Evolutionary conservation across 352 stramenopile genomes (phyloP).

Genomic region (Elongisporangium prolatum): DNA sequence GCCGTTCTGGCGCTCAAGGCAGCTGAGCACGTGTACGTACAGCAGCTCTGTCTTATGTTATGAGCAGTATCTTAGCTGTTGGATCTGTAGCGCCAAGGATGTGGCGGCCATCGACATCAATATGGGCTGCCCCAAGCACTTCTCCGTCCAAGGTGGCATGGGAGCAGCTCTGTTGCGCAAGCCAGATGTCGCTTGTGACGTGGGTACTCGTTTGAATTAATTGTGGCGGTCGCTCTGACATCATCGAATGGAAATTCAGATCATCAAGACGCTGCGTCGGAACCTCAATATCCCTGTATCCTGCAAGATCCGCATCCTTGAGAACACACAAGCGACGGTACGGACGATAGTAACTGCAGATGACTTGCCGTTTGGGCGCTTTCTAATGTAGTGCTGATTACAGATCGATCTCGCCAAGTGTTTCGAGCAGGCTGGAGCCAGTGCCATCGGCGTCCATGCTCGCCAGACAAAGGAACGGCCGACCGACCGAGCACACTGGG

Average conservation of each 20-base stretch:
- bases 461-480: slow-evolving; percentile 64
- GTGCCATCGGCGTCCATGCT: slow-evolving; percentile 69
- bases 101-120: slow-evolving; percentile 92
- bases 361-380: background rate
- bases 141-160: slow-evolving; percentile 91
- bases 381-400: slow-evolving; percentile 2
- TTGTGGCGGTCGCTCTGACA: background rate
- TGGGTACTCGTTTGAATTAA: slow-evolving; percentile 15
- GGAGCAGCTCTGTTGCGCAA: slow-evolving; percentile 87
- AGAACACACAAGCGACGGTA: slow-evolving; percentile 63
- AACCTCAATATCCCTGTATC: slow-evolving; percentile 85
- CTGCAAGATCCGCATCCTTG: slow-evolving; percentile 84
- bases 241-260: slow-evolving; percentile 20
- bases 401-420: slow-evolving; percentile 65
- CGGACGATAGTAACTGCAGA: background rate
- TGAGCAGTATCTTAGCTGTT: background rate
- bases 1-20: slow-evolving; percentile 72
- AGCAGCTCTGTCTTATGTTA: background rate
- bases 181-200: slow-evolving; percentile 82
- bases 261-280: slow-evolving; percentile 72
- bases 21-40: slow-evolving; percentile 65
- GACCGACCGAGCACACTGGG: slow-evolving; percentile 67
- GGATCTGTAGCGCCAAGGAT: slow-evolving; percentile 26
- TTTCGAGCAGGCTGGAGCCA: slow-evolving; percentile 58
- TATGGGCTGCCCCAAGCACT: slow-evolving; percentile 94